Percentiles rank a stretch among this genome's conserved stretches.
Conservation (phyloP, 352 stramenopile species). For the Blastocystis sp. region DNA sequence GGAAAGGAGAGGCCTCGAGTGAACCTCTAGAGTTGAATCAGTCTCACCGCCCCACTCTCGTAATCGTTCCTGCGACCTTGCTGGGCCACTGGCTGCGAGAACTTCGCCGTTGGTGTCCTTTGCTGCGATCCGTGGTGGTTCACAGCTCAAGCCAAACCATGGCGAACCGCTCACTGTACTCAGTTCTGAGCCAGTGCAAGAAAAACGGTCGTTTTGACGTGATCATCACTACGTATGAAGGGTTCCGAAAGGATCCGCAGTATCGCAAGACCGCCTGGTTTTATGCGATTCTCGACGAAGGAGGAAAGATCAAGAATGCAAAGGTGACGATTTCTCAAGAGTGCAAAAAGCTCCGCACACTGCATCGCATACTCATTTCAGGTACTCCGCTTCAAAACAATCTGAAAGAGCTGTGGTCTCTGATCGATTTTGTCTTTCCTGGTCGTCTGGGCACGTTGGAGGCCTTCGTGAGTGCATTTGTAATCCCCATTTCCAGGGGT, state of each 20-base stretch:
- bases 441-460: conserved; percentile 89
- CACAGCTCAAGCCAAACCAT: conserved; percentile 72
- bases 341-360: conserved; percentile 81
- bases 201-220: conserved; percentile 69
- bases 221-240: conserved; percentile 93
- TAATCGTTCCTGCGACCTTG: conserved; percentile 89
- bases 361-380: conserved; percentile 66
- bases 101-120: conserved; percentile 83
- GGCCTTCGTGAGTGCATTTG: conserved; percentile 94
- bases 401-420: conserved; percentile 89
- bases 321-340: conserved; percentile 89
- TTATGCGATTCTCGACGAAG: conserved; percentile 96
- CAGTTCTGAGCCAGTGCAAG: background rate
- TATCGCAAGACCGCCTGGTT: conserved; percentile 72
- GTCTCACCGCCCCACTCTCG: conserved; percentile 68
- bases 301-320: conserved; percentile 95
- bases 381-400: conserved; percentile 84
- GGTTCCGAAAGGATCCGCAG: conserved; percentile 72
- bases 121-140: conserved; percentile 78
- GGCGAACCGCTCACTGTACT: background rate
- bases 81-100: conserved; percentile 90
- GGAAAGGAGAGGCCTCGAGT: background rate
- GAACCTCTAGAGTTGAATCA: background rate
- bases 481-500: conserved; percentile 86
- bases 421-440: conserved; percentile 98